Percentiles rank a stretch among this genome's conserved stretches.
Conservation (phyloP, 352 stramenopile species). For the Globisporangium middletonii region DNA sequence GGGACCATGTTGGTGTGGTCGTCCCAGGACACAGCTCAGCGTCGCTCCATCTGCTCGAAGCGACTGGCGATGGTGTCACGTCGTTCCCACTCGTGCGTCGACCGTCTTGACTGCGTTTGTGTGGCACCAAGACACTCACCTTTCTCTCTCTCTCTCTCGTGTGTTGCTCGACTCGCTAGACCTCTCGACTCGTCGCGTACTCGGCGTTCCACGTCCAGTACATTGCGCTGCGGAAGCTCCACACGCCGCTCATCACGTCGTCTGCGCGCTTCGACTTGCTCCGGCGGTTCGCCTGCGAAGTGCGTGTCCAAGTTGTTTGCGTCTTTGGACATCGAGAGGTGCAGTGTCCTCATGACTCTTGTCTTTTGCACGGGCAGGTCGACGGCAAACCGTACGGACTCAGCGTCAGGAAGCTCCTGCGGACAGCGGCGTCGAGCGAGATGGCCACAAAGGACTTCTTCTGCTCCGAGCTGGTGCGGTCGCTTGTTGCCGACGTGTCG, state of each 20-base stretch:
- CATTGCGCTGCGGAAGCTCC: conserved; percentile 39
- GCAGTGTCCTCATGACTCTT: neutral
- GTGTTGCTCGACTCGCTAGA: conserved; percentile 5
- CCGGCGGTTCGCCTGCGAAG: conserved; percentile 30
- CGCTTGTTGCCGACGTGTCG: neutral
- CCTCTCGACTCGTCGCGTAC: conserved; percentile 27
- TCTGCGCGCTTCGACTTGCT: conserved; percentile 43
- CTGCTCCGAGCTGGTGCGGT: conserved; percentile 57
- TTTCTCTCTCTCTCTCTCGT: neutral
- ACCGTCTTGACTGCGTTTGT: neutral
- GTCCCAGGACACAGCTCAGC: conserved; percentile 19
- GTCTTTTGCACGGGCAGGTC: conserved; percentile 15
- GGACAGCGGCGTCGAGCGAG: conserved; percentile 12
- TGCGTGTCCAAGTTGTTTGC: neutral
- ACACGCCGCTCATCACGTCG: conserved; percentile 41
- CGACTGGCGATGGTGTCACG: conserved; percentile 59
- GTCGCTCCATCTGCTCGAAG: conserved; percentile 42
- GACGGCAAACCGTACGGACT: conserved; percentile 47
- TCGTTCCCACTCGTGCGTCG: conserved; percentile 34
- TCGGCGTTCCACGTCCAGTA: conserved; percentile 42
- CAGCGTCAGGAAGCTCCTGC: conserved; percentile 42
- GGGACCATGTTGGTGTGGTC: conserved; percentile 59
- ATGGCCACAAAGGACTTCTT: conserved; percentile 32
- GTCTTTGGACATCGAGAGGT: neutral
- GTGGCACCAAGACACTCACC: neutral